Evolutionary conservation across 1,284 basidiomycete species (phyloP), one percentile per base, ranked within the genome.

Genomic region (Chalciporus sp.): DNA sequence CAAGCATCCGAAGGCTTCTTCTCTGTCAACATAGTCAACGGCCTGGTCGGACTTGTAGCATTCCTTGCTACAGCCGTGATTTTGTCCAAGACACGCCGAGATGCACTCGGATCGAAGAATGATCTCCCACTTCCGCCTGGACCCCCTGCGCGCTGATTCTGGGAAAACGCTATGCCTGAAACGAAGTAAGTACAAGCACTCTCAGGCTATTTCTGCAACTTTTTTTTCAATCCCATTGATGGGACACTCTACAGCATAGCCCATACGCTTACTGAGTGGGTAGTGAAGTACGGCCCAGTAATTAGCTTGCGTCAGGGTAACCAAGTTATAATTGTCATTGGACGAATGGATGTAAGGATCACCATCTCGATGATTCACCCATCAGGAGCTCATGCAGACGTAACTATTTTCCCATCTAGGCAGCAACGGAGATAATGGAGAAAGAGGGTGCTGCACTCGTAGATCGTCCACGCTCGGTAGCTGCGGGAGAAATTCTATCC

Each of bases 401-500:
- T 8, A 23, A 28, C 31, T 4, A 28, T 42, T 27, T 2, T 10
- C 33, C 14, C 45, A 17, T 27, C 4, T 42, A 71, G 68, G 60
- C 71, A 5, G 55, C 53, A 7, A 49, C 55, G 1, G 67, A 70
- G 9, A 69, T 76, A 14, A 70, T 75, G 61, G 73, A 76, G 46
- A 75, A 71, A 53, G 57, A 70, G 28, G 71, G 72, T 2, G 55
- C 55, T 0, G 56, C 55, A 6, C 62, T 71, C 1, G 62, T 55
- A 1, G 73, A 76, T 49, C 63, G 74, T 17, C 74, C 74, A 2
- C 52, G 31, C 2, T 56, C 50, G n/a, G 59, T 72, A 12, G 60
- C 67, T 6, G 72, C 66, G 1, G 61, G 57, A 1, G 67, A 70
- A 20, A 46, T 68, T 1, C 43, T 70, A 9, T 71, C 63, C 16